Percentiles rank a stretch among this genome's conserved stretches.
Conservation (phyloP, 192 early-diverging fungal genomes). For the Umbelopsis sp. region DNA sequence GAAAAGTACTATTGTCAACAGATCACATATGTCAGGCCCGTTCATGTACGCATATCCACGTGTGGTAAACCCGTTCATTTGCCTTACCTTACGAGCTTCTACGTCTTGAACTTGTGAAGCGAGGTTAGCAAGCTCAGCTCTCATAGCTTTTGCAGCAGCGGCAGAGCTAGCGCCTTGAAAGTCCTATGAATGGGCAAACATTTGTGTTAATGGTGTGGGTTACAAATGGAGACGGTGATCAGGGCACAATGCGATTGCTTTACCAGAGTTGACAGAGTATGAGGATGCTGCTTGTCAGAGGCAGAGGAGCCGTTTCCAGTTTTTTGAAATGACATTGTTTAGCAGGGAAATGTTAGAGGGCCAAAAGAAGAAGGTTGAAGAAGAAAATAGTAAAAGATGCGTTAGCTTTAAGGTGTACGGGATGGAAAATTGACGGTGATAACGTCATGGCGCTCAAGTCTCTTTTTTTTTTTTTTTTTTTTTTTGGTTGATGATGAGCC, state of each 20-base stretch:
- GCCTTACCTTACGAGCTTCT: constrained; percentile 56
- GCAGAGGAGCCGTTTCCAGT: constrained; percentile 9
- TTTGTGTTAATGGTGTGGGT: background rate
- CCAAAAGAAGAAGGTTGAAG: background rate
- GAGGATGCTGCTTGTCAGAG: constrained; percentile 47
- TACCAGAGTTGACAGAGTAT: constrained; percentile 56
- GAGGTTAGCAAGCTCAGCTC: constrained; percentile 71
- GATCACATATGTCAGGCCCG: background rate
- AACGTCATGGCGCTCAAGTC: background rate
- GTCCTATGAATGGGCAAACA: constrained; percentile 38
- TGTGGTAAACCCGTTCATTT: constrained; percentile 8
- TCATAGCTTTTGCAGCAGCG: constrained; percentile 73
- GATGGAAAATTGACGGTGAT: background rate
- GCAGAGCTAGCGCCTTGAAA: constrained; percentile 61
- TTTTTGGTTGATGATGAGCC: background rate
- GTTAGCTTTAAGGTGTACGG: background rate
- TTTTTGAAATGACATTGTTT: constrained; percentile 5
- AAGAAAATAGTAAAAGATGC: background rate
- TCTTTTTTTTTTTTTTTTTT: background rate
- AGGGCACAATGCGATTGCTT: background rate
- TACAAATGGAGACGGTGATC: background rate
- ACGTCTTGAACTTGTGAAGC: constrained; percentile 56
- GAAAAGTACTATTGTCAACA: constrained; percentile 54
- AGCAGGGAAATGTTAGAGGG: background rate
- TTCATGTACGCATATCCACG: background rate